Percentiles rank a stretch among this genome's conserved stretches.
Conservation (phyloP, 2,329 filamentous ascomycete species). For the Thermoascus crustaceus region DNA sequence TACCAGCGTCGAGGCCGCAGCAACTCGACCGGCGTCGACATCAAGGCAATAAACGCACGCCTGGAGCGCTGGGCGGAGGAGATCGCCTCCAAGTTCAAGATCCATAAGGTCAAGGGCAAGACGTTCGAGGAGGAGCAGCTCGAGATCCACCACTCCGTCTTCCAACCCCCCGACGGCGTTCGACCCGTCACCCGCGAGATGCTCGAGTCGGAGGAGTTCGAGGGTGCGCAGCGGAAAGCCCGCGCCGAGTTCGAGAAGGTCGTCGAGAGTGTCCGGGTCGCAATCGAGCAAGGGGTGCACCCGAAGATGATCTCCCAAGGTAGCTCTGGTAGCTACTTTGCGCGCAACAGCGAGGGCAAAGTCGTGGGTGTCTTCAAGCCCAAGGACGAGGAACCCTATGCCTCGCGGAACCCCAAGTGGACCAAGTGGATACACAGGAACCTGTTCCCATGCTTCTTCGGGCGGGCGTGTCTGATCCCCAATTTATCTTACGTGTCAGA, state of each 20-base stretch:
- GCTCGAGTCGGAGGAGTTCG: slow-evolving; percentile 52
- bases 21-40: slow-evolving; percentile 80
- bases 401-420: slow-evolving; percentile 95
- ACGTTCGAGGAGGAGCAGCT: slow-evolving; percentile 72
- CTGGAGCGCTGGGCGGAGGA: slow-evolving; percentile 96
- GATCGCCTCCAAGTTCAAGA: slow-evolving; percentile 95
- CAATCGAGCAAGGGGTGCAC: slow-evolving; percentile 85
- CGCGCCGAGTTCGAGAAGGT: slow-evolving; percentile 77
- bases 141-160: slow-evolving; percentile 96
- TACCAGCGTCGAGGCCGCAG: slow-evolving; percentile 51
- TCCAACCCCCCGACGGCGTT: slow-evolving; percentile 83
- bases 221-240: slow-evolving; percentile 56
- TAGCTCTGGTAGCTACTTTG: slow-evolving; percentile 97
- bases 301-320: slow-evolving; percentile 95
- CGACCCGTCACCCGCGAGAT: slow-evolving; percentile 69
- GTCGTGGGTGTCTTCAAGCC: slow-evolving; percentile 98
- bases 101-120: slow-evolving; percentile 64
- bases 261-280: slow-evolving; percentile 79
- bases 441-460: slow-evolving; percentile 94
- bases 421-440: slow-evolving; percentile 99
- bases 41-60: slow-evolving; percentile 95
- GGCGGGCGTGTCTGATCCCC: slow-evolving; percentile 87
- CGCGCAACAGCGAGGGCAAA: slow-evolving; percentile 81
- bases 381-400: slow-evolving; percentile 97
- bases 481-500: slow-evolving; percentile 98